Percentiles rank a stretch among this genome's conserved stretches.
Evolutionary conservation across 129 eudicot species (phyloP).

Genomic region (Helianthus tuberosus): DNA sequence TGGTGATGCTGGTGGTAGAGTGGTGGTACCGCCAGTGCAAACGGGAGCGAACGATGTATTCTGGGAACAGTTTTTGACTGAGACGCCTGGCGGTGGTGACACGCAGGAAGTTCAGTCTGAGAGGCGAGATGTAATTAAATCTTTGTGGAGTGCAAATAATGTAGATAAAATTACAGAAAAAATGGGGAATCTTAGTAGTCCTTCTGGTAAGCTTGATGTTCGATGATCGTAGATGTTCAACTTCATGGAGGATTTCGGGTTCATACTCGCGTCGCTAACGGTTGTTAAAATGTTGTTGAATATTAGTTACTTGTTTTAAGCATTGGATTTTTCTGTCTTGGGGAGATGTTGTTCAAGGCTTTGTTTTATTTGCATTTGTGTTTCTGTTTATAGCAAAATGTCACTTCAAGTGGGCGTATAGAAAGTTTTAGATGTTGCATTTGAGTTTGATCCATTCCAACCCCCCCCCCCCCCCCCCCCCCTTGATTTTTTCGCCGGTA

Average conservation of each 20-base stretch:
- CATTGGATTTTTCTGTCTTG: neutral
- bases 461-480: no score
- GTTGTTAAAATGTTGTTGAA: slow-evolving; percentile 18
- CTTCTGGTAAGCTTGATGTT: slow-evolving; percentile 54
- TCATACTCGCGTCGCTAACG: slow-evolving; percentile 7
- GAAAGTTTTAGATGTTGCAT: neutral
- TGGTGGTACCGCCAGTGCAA: slow-evolving; percentile 25
- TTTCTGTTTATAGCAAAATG: neutral
- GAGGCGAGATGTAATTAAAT: slow-evolving; percentile 41
- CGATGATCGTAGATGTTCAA: slow-evolving; percentile 16
- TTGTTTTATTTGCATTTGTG: neutral
- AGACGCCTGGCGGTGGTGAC: slow-evolving; percentile 58
- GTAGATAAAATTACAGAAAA: slow-evolving; percentile 57
- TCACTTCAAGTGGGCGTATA: neutral
- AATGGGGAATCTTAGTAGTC: slow-evolving; percentile 56
- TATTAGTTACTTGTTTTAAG: slow-evolving; percentile 13
- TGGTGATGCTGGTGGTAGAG: slow-evolving; percentile 33
- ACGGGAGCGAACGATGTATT: slow-evolving; percentile 64
- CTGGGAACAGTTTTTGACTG: slow-evolving; percentile 87
- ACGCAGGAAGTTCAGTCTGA: slow-evolving; percentile 66
- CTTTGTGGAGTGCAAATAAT: slow-evolving; percentile 50
- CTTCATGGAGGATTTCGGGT: neutral
- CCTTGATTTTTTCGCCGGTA: no score
- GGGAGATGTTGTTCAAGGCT: slow-evolving; percentile 3
- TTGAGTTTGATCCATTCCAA: no score